Conservation (phyloP, 305 asterid genomes). For the Fraxinus paxiana region DNA sequence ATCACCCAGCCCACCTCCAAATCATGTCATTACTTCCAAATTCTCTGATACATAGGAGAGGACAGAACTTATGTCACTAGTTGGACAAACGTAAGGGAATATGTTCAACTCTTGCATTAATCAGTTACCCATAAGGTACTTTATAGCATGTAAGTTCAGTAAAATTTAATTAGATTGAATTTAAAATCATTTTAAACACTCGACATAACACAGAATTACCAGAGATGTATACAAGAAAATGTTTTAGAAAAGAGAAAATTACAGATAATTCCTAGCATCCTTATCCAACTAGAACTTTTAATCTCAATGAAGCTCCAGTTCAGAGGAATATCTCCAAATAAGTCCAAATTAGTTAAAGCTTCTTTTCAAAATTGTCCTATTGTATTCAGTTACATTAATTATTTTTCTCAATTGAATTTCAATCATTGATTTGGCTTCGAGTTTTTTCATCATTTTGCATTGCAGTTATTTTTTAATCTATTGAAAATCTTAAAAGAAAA, state of each 20-base stretch:
- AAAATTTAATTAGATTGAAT: neutral
- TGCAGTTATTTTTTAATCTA: neutral
- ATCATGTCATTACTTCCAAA: neutral
- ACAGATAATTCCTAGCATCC: neutral
- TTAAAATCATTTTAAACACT: neutral
- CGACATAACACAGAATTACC: neutral
- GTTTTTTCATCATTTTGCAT: neutral
- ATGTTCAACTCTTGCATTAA: neutral
- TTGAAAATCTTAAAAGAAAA: neutral
- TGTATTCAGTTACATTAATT: neutral
- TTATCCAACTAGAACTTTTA: neutral
- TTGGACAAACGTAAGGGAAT: neutral
- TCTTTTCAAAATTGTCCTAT: neutral
- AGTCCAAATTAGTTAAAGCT: neutral
- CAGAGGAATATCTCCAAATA: neutral
- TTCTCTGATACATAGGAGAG: neutral
- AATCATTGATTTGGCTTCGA: neutral
- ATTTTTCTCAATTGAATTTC: neutral
- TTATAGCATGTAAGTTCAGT: neutral
- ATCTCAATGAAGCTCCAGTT: neutral
- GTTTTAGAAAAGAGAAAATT: neutral
- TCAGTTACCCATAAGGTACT: neutral
- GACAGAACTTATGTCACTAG: neutral
- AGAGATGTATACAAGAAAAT: neutral
- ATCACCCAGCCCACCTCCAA: neutral